A percentile compares a stretch with the other conserved stretches of the same genome.
Conservation (phyloP, 306 rosid genomes). For the Vigna hirtella region DNA sequence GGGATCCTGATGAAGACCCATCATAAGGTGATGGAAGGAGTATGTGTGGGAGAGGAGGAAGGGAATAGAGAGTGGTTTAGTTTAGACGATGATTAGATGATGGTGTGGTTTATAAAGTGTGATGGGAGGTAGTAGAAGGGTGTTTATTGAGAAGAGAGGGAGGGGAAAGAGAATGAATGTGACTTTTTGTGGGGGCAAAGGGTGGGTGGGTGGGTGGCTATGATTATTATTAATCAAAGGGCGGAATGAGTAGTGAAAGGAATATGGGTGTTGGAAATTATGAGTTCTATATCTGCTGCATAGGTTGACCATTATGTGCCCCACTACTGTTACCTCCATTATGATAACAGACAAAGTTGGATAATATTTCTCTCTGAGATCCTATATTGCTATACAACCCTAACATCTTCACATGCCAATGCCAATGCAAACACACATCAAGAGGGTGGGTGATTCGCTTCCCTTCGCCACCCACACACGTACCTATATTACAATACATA, state of each 20-base stretch:
- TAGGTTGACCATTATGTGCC: constrained; percentile 91
- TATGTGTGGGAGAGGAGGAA: background rate
- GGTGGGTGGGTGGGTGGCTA: constrained; percentile 96
- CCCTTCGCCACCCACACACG: constrained; percentile 55
- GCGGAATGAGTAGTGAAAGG: constrained; percentile 72
- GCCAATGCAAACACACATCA: constrained; percentile 67
- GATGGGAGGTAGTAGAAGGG: constrained; percentile 47
- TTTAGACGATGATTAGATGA: constrained; percentile 40
- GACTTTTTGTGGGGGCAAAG: constrained; percentile 72
- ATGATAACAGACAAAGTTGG: constrained; percentile 53
- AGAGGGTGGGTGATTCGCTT: constrained; percentile 61
- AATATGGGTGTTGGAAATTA: constrained; percentile 56
- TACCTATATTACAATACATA: constrained; percentile 57
- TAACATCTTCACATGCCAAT: constrained; percentile 57
- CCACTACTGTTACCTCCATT: constrained; percentile 65
- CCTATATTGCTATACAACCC: constrained; percentile 38
- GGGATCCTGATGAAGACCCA: constrained; percentile 71
- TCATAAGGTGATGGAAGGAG: constrained; percentile 17
- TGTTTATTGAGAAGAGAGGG: constrained; percentile 41
- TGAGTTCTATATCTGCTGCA: constrained; percentile 59
- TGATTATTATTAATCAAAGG: constrained; percentile 78
- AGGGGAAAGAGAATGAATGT: constrained; percentile 61
- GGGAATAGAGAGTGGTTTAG: constrained; percentile 14
- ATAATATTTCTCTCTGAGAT: constrained; percentile 43
- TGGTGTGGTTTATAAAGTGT: constrained; percentile 53